Base-by-base conservation (phyloP, 345 rosid species). In the Adansonia digitata region DNA sequence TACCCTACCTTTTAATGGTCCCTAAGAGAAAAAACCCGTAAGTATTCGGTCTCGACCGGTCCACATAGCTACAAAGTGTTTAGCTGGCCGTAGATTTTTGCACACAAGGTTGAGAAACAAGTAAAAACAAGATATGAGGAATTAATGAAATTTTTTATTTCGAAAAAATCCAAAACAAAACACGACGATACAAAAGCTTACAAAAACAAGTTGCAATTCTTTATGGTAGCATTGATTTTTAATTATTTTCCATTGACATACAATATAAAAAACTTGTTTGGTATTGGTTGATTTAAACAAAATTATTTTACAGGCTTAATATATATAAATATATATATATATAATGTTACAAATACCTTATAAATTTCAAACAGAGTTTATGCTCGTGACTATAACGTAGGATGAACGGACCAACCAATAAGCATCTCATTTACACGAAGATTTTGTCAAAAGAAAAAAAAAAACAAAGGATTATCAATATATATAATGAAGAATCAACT, bases 341-440 rank as follows among this genome's bases (percentile, higher is more conserved):
- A 13, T 14, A 14, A 29, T 18, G 40, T 12, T 13, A 61, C 29
- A 17, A 66, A 73, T 4, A 17, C 59, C 17, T 5, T 8, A 37
- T 15, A n/a, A 3, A 62, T 13, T 62, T 24, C 43, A 22, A 31
- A 5, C 22, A 24, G 24, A 24, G 34, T 17, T 45, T 40, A 11
- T 9, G 57, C 55, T 22, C 20, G 69, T 40, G 61, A 59, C 82
- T 70, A 5, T 43, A n/a, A 76, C 81, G 77, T 81, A 12, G 72
- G 78, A 73, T 76, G 27, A 59, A 76, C 84, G 81, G 84, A 73
- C 82, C 69, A 76, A 76, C 84, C 82, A 83, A 83, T 83, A n/a
- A 80, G 35, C 76, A 53, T 53, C 72, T 64, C 52, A 51, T 64
- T 76, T 75, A 75, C 80, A 76, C 56, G 77, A 74, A 73, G 56